Base-by-base conservation (phyloP, 2,329 filamentous ascomycete genomes). In the Verticillium nubilum region DNA sequence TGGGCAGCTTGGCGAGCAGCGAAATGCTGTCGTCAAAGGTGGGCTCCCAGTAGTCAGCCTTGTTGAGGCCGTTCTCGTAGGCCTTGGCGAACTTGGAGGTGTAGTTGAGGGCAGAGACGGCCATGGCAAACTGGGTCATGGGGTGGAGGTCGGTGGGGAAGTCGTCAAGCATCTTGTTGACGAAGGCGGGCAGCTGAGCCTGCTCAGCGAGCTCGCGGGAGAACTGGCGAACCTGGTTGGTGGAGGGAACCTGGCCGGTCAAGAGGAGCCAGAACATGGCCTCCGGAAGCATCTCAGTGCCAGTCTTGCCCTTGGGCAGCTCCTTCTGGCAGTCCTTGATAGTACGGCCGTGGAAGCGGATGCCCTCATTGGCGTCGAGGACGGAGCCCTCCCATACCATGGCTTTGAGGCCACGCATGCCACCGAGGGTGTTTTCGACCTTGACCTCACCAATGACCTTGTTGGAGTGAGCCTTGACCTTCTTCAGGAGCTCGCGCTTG, bases 311-410 rank as follows among this genome's bases (percentile, higher is more conserved):
- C 82, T 97, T 98, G 73, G 95, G 93, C 17, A 98, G 86, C 74
- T 92, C 89, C 67, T 88, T 86, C 73, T 98, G 95, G 80, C 95
- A 99, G 73, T 99, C 94, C 79, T 96, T 96, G 82, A 99, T 99
- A 64, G 93, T 97, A 70, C 89, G 90, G 73, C 95, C 95, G 74
- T 98, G 95, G 83, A 99, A 99, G 64, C 94, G 91, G 73, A 99
- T 99, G 61, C 95, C 95, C 79, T 98, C 93, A 71, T 99, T 89
- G 67, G 95, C 90, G 72, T 99, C 95, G 56, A 99, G 87, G 26
- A 98, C 94, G 12, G 93, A 97, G 54, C 95, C 95, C 77, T 99
- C 95, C 95, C 95, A 99, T 58, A 99, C 85, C 92, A 99, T 97
- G 67, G 93, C 91, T 79, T 97, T 97, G 67, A 99, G 85, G 42